phyloP scores from a whole-genome alignment of 148 eudicot genomes.

The Hydrangea macrophylla region DNA sequence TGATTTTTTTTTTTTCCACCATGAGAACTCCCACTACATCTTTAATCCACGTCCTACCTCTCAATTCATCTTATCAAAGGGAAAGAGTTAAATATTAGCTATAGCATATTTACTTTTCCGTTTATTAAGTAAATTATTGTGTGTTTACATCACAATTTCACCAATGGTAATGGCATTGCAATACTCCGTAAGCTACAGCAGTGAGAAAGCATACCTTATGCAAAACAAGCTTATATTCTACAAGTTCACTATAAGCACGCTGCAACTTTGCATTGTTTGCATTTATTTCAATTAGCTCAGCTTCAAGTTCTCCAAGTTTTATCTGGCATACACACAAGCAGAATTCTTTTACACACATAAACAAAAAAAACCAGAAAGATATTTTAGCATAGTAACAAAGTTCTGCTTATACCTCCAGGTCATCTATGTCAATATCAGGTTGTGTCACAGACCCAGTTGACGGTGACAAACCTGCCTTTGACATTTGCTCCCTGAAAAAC shows the following conservation, averaged over 20 bases:
- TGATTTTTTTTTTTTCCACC: not conserved
- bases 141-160: not conserved
- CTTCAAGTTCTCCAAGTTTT: constrained; percentile 78
- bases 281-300: constrained; percentile 79
- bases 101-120: no score
- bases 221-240: constrained; percentile 84
- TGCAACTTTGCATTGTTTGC: constrained; percentile 81
- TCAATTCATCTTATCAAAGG: not conserved
- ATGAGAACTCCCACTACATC: not conserved
- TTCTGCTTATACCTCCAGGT: constrained; percentile 62
- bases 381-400: not conserved
- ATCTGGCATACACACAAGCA: constrained; percentile 32
- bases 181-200: not conserved
- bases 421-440: constrained; percentile 57
- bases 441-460: constrained; percentile 36
- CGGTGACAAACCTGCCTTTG: constrained; percentile 64
- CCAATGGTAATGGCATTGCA: not conserved
- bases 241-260: constrained; percentile 78
- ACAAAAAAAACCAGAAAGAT: not conserved
- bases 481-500: constrained; percentile 76
- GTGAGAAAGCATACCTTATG: constrained; percentile 52
- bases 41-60: not conserved
- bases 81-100: not conserved
- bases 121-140: no score
- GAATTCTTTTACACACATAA: no score